Conservation (phyloP, 1,139 yeast genomes). For the Nadsonia commutata region DNA sequence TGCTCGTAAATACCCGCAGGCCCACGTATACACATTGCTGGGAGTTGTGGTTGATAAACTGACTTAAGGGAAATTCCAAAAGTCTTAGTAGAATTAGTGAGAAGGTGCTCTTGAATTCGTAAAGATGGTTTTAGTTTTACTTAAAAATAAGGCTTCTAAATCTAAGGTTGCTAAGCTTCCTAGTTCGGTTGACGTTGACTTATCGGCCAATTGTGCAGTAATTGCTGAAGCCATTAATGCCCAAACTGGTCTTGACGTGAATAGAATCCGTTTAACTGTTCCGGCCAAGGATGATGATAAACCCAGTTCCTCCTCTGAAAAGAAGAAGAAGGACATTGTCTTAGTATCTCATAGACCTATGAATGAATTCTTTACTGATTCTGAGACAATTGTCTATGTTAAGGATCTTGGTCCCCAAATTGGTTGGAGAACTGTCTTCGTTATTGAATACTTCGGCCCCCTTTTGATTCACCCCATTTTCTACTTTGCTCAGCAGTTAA, state of each 20-base stretch:
- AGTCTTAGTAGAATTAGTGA: too few species aligned
- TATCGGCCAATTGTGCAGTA: slow-evolving; percentile 15
- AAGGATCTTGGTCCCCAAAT: slow-evolving; percentile 92
- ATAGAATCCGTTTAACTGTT: slow-evolving; percentile 23
- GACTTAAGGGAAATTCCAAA: too few species aligned
- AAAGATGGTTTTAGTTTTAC: slow-evolving; percentile 15
- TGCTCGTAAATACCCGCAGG: background rate
- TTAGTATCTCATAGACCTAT: slow-evolving; percentile 24
- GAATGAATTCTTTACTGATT: slow-evolving; percentile 17
- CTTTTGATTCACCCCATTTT: slow-evolving; percentile 61
- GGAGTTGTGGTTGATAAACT: too few species aligned
- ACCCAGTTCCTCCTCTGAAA: slow-evolving; percentile 12
- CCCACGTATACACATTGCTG: background rate
- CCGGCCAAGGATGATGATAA: slow-evolving; percentile 17
- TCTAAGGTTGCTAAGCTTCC: slow-evolving; percentile 18
- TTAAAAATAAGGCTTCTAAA: slow-evolving; percentile 15
- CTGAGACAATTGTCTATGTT: slow-evolving; percentile 27
- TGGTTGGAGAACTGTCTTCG: slow-evolving; percentile 77
- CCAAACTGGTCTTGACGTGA: slow-evolving; percentile 18
- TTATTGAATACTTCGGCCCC: slow-evolving; percentile 84
- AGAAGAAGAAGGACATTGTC: slow-evolving; percentile 25
- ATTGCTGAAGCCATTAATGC: slow-evolving; percentile 16
- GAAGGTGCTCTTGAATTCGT: background rate
- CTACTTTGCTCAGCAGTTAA: slow-evolving; percentile 29
- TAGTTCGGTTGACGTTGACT: slow-evolving; percentile 15